phyloP scores from a whole-genome alignment of 371 early-diverging fungal species.

The Dichotomocladium elegans region DNA sequence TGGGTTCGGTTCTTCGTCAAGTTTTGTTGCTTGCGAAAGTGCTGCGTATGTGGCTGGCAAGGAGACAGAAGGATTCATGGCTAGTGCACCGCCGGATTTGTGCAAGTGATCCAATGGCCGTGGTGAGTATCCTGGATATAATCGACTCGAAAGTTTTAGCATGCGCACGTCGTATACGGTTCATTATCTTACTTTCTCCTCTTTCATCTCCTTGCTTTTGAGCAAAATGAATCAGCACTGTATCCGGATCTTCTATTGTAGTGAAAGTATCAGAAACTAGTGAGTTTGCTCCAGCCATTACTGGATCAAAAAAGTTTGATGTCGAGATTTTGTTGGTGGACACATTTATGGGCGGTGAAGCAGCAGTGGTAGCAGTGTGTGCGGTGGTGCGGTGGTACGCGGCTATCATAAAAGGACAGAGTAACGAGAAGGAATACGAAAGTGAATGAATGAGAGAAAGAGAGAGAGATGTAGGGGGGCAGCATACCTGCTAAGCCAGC shows the following conservation, averaged over 20 bases:
- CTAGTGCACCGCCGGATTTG: background rate
- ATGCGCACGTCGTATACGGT: too few relatives aligned
- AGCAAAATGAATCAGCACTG: background rate
- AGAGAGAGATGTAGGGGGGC: background rate
- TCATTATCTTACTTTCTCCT: too few relatives aligned
- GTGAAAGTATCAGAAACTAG: too few relatives aligned
- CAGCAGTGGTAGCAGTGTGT: background rate
- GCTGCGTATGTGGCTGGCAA: conserved; percentile 13
- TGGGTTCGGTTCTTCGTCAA: conserved; percentile 83
- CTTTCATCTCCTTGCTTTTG: background rate
- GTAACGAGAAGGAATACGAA: background rate
- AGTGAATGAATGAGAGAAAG: background rate
- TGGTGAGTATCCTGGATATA: background rate
- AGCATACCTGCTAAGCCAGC: too few relatives aligned
- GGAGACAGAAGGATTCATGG: background rate
- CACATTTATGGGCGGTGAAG: background rate
- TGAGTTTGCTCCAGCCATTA: too few relatives aligned
- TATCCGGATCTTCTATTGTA: background rate
- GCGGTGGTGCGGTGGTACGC: background rate
- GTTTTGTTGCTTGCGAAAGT: conserved; percentile 34
- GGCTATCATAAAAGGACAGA: background rate
- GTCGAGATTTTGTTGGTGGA: background rate
- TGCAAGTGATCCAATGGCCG: background rate
- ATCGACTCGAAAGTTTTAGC: background rate
- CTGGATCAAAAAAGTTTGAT: too few relatives aligned